phyloP scores from a whole-genome alignment of 2,329 filamentous ascomycete species.

The Aspergillus sp. region DNA sequence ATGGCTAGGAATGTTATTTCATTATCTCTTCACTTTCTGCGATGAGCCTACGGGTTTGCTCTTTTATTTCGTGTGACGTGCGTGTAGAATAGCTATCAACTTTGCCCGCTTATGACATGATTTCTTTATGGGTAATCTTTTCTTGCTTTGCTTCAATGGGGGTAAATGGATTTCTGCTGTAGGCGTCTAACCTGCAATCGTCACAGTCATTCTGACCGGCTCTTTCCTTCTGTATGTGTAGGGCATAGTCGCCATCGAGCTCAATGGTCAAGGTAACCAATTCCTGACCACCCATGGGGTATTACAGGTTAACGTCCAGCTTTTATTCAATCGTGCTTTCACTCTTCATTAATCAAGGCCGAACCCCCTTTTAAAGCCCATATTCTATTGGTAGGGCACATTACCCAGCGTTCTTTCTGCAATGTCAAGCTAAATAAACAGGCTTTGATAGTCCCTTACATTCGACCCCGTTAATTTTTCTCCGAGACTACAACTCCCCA shows the following conservation, averaged over 20 bases:
- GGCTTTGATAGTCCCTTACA: too few species aligned
- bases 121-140: background rate
- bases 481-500: slow-evolving; percentile 11
- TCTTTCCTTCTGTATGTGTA: too few species aligned
- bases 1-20: slow-evolving; percentile 3
- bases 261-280: too few species aligned
- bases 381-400: too few species aligned
- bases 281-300: too few species aligned
- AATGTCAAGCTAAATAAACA: too few species aligned
- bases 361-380: too few species aligned
- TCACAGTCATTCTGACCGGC: background rate
- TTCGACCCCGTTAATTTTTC: background rate
- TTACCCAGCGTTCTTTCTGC: too few species aligned
- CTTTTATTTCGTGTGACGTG: slow-evolving; percentile 4
- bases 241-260: too few species aligned
- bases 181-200: background rate
- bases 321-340: too few species aligned
- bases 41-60: background rate
- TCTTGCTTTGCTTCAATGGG: background rate
- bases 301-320: too few species aligned
- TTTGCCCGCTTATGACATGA: background rate
- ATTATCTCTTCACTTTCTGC: background rate
- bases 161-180: background rate
- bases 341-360: too few species aligned
- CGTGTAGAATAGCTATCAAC: slow-evolving; percentile 11